Evolutionary conservation across 371 early-diverging fungal genomes (phyloP).

Genomic region (Syncephalis plumigaleata): DNA sequence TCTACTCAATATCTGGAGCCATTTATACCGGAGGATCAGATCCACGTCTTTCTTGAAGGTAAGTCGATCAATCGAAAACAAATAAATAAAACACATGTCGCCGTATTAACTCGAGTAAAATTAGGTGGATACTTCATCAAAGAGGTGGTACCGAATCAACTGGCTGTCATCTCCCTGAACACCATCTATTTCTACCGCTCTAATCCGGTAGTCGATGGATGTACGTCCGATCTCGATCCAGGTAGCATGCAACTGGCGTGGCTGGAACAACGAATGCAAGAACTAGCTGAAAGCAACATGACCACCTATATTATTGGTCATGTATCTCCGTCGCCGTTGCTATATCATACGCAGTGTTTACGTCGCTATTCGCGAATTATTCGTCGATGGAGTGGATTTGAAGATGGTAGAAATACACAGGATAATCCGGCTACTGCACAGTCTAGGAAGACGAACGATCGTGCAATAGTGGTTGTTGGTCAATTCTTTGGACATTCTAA

Average conservation of each 20-base stretch:
- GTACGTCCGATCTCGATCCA: constrained; percentile 25
- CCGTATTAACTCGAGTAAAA: no score
- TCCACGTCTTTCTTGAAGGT: constrained; percentile 19
- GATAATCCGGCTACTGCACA: no score
- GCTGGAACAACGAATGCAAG: constrained; percentile 33
- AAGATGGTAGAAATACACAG: constrained; percentile 4
- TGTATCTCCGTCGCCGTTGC: constrained; percentile 42
- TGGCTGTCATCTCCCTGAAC: constrained; percentile 37
- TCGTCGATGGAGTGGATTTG: no score
- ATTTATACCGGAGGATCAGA: constrained; percentile 33
- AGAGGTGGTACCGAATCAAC: constrained; percentile 24
- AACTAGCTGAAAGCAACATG: constrained; percentile 10
- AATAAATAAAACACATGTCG: no score
- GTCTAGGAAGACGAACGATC: no score
- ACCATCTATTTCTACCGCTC: constrained; percentile 47
- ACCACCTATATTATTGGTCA: constrained; percentile 51
- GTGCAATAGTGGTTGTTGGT: constrained; percentile 37
- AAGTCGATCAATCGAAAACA: no score
- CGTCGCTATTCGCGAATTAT: constrained; percentile 33
- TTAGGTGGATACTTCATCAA: constrained; percentile 46
- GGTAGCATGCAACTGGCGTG: constrained; percentile 48
- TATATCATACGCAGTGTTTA: constrained; percentile 41
- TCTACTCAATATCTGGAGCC: constrained; percentile 33
- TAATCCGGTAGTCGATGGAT: constrained; percentile 47
- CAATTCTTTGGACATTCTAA: constrained; percentile 68